These are phyloP conservation scores for Colletotrichum phormii DNA, from an alignment of 2,329 filamentous ascomycete genomes.

Conservation along the genomic window DNA sequence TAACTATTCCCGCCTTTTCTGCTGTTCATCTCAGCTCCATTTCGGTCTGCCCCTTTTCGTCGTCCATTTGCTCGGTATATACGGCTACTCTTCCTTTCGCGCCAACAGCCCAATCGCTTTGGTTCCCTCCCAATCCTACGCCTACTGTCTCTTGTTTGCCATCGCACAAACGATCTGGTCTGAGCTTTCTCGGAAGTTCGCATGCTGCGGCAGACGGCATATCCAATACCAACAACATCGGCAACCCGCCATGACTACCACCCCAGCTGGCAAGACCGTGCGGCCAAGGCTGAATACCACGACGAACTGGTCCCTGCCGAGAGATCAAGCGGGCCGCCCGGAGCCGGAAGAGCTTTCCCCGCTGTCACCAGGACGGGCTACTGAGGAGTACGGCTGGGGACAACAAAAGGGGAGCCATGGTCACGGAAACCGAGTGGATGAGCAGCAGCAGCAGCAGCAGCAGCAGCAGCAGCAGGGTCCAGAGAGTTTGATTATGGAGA, in stretches of 20 bases:
- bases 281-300: slow-evolving; percentile 20
- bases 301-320: slow-evolving; percentile 9
- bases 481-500: neutral
- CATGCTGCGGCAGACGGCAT: slow-evolving; percentile 23
- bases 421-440: neutral
- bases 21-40: neutral
- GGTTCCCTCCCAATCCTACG: neutral
- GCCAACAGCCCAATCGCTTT: slow-evolving; percentile 5
- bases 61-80: neutral
- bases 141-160: slow-evolving; percentile 1
- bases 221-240: neutral
- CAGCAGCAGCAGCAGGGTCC: neutral
- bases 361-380: neutral
- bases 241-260: slow-evolving; percentile 1
- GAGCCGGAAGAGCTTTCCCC: slow-evolving; percentile 15
- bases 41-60: neutral
- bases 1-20: slow-evolving; percentile 1
- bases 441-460: neutral
- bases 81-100: neutral
- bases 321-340: neutral
- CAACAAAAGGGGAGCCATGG: slow-evolving; percentile 21
- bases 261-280: slow-evolving; percentile 5
- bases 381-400: slow-evolving; percentile 2
- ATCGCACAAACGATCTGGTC: slow-evolving; percentile 10
- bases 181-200: neutral